Base-by-base conservation (phyloP, 805 yeast genomes). In the Millerozyma miso region DNA sequence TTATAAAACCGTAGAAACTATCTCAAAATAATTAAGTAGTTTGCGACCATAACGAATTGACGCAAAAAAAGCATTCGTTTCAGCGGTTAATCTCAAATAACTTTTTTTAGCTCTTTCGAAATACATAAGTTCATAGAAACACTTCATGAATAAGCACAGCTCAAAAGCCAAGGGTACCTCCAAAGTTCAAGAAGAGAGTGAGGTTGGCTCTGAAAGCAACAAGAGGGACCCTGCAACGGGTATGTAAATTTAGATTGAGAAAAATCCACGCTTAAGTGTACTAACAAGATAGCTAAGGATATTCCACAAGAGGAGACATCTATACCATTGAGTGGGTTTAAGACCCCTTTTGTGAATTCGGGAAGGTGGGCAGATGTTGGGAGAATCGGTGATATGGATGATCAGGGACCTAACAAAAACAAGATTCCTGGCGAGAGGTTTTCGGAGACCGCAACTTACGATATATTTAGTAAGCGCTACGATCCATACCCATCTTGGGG, bases 401-500 rank as follows among this genome's bases (percentile, higher is more conserved):
- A 63, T 10, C 59, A 56, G 26, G 53, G 52, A 33, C 53, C 52
- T 38, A 60, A 56, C 3, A 56, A 52, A 19, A 32, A 32, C 34
- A 55, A 51, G 8, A 47, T 46, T 10, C 62, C 65, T 15, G 71
- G 69, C 4, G 71, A 66, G 19, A 51, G 56, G 1, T 59, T 71
- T 42, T 67, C 68, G 3, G 77, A 72, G 38, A 56, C 58, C 19
- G 34, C 14, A 5, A 15, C 34, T 13, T 32, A 32, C 17, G 77
- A 74, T 38, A 59, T 62, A 7, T 74, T 69, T 47, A 74, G 70
- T 19, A 60, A 58, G 38, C 57, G 67, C 38, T 67, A 71, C 50
- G 80, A 78, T 45, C 76, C 77, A 44, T 79, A 74, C 53, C 81
- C 85, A 1, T 55, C 76, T 5, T 81, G 85, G 85, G 59, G 60